A percentile compares a stretch with the other conserved stretches of the same genome.
Evolutionary conservation across 1,284 basidiomycete species (phyloP).

Genomic region (Grifola frondosa): DNA sequence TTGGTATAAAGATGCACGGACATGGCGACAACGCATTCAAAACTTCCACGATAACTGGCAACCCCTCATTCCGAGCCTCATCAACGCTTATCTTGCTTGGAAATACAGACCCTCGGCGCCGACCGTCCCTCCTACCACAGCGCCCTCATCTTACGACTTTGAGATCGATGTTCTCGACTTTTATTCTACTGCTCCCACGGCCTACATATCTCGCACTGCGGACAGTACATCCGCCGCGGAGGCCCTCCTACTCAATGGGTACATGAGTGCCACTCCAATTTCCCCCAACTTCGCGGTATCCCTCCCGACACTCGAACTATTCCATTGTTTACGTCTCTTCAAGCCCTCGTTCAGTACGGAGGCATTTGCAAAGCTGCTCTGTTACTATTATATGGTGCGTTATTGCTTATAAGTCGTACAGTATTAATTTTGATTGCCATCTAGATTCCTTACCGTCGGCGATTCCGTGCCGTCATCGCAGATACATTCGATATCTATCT

Average conservation of each 20-base stretch:
- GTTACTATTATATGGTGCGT: constrained; percentile 32
- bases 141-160: constrained; percentile 3
- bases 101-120: background rate
- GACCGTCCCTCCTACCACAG: background rate
- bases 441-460: constrained; percentile 8
- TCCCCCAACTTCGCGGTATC: constrained; percentile 28
- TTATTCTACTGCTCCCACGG: background rate
- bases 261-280: constrained; percentile 7
- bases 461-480: constrained; percentile 14
- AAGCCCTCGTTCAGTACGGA: constrained; percentile 33
- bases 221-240: constrained; percentile 3
- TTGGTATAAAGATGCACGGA: constrained; percentile 7
- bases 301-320: constrained; percentile 31
- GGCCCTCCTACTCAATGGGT: constrained; percentile 12
- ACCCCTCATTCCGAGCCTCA: constrained; percentile 5
- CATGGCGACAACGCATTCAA: constrained; percentile 1
- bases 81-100: constrained; percentile 11
- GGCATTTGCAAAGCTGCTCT: constrained; percentile 32
- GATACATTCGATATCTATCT: constrained; percentile 31
- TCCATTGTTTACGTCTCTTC: constrained; percentile 18
- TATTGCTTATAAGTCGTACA: background rate
- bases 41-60: constrained; percentile 11
- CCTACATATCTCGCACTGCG: background rate
- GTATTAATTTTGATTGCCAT: constrained; percentile 2
- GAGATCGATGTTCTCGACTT: constrained; percentile 7